Evolutionary conservation across 2,329 filamentous ascomycete genomes (phyloP), one percentile per base, ranked within the genome.

Genomic region (Leptographium galeiforme): DNA sequence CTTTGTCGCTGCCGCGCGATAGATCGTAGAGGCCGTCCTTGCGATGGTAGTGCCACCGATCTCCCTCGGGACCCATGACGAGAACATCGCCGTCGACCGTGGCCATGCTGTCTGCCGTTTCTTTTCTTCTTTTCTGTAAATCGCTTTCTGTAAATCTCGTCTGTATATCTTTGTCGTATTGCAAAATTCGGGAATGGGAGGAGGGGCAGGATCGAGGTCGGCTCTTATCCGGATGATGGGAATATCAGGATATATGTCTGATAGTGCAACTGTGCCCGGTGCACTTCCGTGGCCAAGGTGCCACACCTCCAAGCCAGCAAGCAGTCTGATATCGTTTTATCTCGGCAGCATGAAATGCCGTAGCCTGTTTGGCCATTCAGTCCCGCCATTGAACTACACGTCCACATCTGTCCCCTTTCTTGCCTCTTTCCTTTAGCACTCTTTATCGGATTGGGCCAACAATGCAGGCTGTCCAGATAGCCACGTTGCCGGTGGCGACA

Each of bases 41-140:
- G 40, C 56, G 59, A 38, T 61, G 50, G 53, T 66, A 68, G 41
- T 53, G 54, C 66, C 67, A 69, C 50, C 63, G 57, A 52, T 66
- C 58, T 19, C 59, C 63, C 12, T 55, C 36, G 2, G 63, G 63
- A 0, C 66, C 67, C 44, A 67, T 63, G 16, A 25, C 58, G 40
- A 67, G n/a, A 11, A 41, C 33, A 10, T 55, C 32, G 6, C 25
- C 44, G 44, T 33, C 8, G 6, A 47, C 30, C 16, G 54, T 54
- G 6, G 53, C 55, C 53, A 57, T 55, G 6, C 14, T 33, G 44
- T 25, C 6, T 41, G 18, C 8, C 6, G 36, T 25, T 13, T 25
- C 25, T 25, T 2, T 5, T 25, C 25, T 25, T 25, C 25, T 25
- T 25, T 25, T 25, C 25, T 25, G 25, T 25, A 25, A 25, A 25